Evolutionary conservation across 257 asterid species (phyloP).

Genomic region (Rubia yunnanensis): DNA sequence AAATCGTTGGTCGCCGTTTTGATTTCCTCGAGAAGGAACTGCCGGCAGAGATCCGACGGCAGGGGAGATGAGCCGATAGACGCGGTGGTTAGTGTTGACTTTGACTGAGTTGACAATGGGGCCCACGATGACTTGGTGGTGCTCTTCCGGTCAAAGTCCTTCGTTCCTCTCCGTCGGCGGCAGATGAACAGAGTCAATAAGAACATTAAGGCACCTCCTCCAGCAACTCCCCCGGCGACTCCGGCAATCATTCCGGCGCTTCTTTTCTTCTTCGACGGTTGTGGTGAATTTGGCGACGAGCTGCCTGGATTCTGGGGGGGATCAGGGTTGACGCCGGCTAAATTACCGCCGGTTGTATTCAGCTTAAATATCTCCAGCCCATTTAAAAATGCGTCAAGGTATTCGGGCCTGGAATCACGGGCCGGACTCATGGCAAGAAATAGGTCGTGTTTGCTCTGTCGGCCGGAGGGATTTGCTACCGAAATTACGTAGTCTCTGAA

Average conservation of each 20-base stretch:
- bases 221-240: constrained; percentile 23
- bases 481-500: constrained; percentile 27
- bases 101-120: constrained; percentile 20
- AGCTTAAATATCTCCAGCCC: constrained; percentile 59
- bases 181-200: constrained; percentile 18
- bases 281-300: background rate
- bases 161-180: constrained; percentile 20
- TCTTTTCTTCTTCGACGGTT: background rate
- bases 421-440: constrained; percentile 29
- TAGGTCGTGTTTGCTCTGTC: constrained; percentile 16
- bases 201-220: constrained; percentile 17
- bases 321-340: constrained; percentile 41
- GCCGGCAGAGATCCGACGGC: constrained; percentile 27
- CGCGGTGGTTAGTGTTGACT: constrained; percentile 18
- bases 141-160: constrained; percentile 17
- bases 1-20: constrained; percentile 41
- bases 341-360: constrained; percentile 19
- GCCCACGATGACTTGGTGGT: constrained; percentile 29
- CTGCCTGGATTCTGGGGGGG: background rate
- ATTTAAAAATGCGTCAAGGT: constrained; percentile 28
- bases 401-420: background rate
- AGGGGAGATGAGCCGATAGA: constrained; percentile 20
- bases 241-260: background rate
- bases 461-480: constrained; percentile 12
- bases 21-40: constrained; percentile 40